phyloP scores from a whole-genome alignment of 352 stramenopile species.

The Phytophthora cactorum region DNA sequence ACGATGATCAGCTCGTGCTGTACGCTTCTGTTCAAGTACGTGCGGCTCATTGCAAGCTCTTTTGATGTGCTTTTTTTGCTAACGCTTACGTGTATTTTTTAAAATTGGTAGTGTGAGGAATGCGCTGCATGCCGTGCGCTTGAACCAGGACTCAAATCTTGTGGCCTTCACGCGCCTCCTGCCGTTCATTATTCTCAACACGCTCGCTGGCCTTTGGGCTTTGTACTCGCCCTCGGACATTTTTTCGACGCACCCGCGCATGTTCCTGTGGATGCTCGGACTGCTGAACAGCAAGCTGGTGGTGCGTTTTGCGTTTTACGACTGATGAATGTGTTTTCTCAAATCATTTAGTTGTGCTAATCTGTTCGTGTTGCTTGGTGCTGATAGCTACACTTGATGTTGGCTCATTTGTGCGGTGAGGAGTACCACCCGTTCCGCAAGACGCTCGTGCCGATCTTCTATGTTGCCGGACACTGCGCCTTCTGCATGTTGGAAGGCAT shows the following conservation, averaged over 20 bases:
- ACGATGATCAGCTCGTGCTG: constrained; percentile 63
- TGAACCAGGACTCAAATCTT: constrained; percentile 75
- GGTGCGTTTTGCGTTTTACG: constrained; percentile 49
- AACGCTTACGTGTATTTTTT: neutral
- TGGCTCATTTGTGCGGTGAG: constrained; percentile 86
- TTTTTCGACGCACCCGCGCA: constrained; percentile 71
- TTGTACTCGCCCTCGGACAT: constrained; percentile 79
- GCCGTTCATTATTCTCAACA: constrained; percentile 81
- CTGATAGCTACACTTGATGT: constrained; percentile 83
- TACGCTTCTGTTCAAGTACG: constrained; percentile 83
- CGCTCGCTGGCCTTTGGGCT: constrained; percentile 70
- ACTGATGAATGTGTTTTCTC: neutral
- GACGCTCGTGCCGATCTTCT: constrained; percentile 91
- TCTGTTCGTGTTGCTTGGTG: neutral
- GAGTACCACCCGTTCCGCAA: constrained; percentile 92
- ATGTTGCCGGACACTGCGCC: constrained; percentile 81
- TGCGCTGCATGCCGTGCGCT: constrained; percentile 67
- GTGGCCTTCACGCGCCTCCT: constrained; percentile 81
- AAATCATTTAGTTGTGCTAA: neutral
- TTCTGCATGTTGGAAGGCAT: constrained; percentile 87
- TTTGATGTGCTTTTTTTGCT: neutral
- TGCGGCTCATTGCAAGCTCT: constrained; percentile 13
- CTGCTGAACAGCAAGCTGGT: constrained; percentile 90
- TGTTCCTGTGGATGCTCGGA: constrained; percentile 89
- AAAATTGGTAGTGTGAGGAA: constrained; percentile 60